Evolutionary conservation across 805 yeast species (phyloP).

Genomic region (Saccharomyces jurei): DNA sequence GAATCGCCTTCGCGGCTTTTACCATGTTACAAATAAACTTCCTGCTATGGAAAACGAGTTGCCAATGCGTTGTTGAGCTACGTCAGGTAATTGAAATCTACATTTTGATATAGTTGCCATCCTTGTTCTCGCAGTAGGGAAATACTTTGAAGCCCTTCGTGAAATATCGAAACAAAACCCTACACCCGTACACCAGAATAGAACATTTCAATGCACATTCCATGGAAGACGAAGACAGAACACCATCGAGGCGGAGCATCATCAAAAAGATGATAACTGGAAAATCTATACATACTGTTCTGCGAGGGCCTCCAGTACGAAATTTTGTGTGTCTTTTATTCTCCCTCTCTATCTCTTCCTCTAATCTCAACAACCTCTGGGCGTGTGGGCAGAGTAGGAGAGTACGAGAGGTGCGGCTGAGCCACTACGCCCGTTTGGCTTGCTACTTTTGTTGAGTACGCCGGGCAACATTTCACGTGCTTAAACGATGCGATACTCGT

Average conservation of each 20-base stretch:
- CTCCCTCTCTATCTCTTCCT: neutral
- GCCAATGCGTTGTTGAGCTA: neutral
- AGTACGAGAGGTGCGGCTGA: neutral
- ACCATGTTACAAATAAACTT: neutral
- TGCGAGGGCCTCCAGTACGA: neutral
- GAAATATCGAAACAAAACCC: neutral
- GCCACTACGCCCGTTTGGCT: neutral
- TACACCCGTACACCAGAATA: neutral
- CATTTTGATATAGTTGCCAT: neutral
- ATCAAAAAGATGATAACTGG: too few species aligned
- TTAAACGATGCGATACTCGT: neutral
- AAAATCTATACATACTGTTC: neutral
- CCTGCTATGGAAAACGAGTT: neutral
- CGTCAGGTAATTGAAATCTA: neutral
- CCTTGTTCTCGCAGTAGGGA: neutral
- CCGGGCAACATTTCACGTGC: neutral
- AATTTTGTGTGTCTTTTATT: neutral
- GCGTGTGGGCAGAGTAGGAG: neutral
- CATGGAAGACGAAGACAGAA: neutral
- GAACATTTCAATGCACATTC: neutral
- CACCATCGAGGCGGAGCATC: neutral
- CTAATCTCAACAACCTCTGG: neutral
- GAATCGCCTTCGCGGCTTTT: neutral
- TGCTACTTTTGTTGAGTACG: neutral
- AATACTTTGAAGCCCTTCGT: neutral